Conservation (phyloP, 225 moss, liverwort and hornwort species). For the Anthoceros angustus region DNA sequence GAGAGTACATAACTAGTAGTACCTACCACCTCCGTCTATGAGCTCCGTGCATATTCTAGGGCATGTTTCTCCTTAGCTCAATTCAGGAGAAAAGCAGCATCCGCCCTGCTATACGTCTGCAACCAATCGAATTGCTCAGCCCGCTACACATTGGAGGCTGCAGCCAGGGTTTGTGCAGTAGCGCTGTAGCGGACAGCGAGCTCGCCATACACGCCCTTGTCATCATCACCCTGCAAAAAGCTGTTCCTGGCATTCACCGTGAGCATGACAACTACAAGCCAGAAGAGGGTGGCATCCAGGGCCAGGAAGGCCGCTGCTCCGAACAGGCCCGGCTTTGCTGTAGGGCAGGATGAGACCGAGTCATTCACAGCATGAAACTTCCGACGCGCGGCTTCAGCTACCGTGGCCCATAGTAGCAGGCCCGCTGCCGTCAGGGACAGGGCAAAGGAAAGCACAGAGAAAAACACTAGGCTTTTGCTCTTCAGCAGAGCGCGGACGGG, state of each 20-base stretch:
- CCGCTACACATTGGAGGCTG: not conserved
- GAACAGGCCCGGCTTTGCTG: slow-evolving; percentile 74
- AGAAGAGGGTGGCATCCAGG: slow-evolving; percentile 86
- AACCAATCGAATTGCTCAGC: too few relatives aligned
- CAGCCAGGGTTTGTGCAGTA: slow-evolving; percentile 6
- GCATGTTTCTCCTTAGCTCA: too few relatives aligned
- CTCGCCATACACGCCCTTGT: slow-evolving; percentile 53
- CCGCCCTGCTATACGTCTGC: not conserved
- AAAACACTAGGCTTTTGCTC: slow-evolving; percentile 53
- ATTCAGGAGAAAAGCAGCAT: not conserved
- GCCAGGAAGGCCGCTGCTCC: slow-evolving; percentile 89
- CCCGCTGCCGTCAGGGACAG: slow-evolving; percentile 58
- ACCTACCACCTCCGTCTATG: too few relatives aligned
- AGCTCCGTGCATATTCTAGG: too few relatives aligned
- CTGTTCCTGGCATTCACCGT: slow-evolving; percentile 52
- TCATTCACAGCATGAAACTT: not conserved
- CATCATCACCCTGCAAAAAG: slow-evolving; percentile 39
- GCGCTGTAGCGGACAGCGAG: slow-evolving; percentile 31
- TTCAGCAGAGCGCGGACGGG: slow-evolving; percentile 34
- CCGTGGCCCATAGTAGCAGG: slow-evolving; percentile 60
- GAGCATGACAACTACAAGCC: slow-evolving; percentile 74
- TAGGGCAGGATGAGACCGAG: slow-evolving; percentile 35
- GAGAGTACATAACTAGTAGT: too few relatives aligned
- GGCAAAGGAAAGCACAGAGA: slow-evolving; percentile 35
- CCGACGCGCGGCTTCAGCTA: slow-evolving; percentile 4